These are phyloP conservation scores for Nannizziopsis arthrosporioides DNA, from an alignment of 2,329 filamentous ascomycete genomes.

Conservation along the genomic window DNA sequence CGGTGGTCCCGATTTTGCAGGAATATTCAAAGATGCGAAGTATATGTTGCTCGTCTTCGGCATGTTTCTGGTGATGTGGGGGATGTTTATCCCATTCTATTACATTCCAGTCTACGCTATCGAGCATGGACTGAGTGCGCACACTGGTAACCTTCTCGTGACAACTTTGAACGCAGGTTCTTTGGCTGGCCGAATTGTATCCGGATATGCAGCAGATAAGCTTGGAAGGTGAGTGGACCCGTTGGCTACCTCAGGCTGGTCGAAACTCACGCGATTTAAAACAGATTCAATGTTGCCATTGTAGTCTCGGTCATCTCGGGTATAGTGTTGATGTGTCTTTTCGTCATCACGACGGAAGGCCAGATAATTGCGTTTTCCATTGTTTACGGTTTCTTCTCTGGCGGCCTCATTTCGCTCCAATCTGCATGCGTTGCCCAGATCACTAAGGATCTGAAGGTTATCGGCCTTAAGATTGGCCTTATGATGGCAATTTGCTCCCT, in stretches of 20 bases:
- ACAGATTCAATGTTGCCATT: conserved; percentile 1
- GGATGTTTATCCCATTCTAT: conserved; percentile 40
- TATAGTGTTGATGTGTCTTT: neutral
- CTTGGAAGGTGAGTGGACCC: conserved; percentile 20
- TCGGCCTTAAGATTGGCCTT: neutral
- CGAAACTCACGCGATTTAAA: neutral
- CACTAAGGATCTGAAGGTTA: neutral
- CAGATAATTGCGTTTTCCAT: neutral
- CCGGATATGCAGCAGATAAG: conserved; percentile 45
- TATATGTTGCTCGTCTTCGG: conserved; percentile 1
- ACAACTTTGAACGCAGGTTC: conserved; percentile 56
- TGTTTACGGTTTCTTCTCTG: neutral
- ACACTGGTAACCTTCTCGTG: conserved; percentile 53
- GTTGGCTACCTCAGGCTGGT: too few relatives aligned
- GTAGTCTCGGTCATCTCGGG: neutral
- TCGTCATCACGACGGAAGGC: neutral
- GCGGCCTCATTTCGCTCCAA: neutral
- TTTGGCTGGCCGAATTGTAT: conserved; percentile 46
- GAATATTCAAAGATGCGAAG: conserved; percentile 1
- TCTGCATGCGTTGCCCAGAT: neutral
- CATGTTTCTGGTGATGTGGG: conserved; percentile 23
- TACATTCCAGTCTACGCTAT: conserved; percentile 46
- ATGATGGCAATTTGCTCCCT: neutral
- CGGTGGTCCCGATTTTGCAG: too few relatives aligned
- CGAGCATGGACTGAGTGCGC: conserved; percentile 46